Percentiles rank a stretch among this genome's conserved stretches.
These are phyloP conservation scores for Thecaphora thlaspeos DNA, from an alignment of 1,284 basidiomycete species.

Conservation along the genomic window DNA sequence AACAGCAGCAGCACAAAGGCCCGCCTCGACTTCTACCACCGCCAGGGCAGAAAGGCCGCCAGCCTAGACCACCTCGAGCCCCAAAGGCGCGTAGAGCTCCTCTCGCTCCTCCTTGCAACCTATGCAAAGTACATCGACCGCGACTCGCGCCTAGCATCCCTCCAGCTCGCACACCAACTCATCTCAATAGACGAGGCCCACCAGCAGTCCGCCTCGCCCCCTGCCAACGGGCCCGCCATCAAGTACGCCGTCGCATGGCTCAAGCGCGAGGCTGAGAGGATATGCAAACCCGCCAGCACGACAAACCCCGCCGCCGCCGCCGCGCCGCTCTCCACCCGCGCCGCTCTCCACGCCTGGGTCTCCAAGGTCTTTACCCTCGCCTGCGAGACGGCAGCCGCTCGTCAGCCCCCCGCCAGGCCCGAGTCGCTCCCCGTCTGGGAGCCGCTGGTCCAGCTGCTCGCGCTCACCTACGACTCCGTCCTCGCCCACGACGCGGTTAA, in stretches of 20 bases:
- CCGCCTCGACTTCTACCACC: constrained; percentile 31
- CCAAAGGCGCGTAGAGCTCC: constrained; percentile 70
- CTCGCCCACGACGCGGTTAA: constrained; percentile 6
- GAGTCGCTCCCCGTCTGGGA: constrained; percentile 17
- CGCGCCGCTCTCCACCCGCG: constrained; percentile 62
- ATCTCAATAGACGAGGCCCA: constrained; percentile 64
- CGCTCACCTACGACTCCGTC: constrained; percentile 36
- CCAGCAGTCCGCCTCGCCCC: constrained; percentile 50
- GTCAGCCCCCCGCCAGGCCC: background rate
- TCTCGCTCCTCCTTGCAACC: constrained; percentile 71
- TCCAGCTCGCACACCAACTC: constrained; percentile 67
- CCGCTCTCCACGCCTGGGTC: constrained; percentile 73
- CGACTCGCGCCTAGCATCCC: constrained; percentile 69
- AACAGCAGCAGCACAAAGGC: constrained; percentile 26
- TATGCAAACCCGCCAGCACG: constrained; percentile 28
- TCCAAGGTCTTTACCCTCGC: constrained; percentile 64
- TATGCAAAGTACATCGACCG: constrained; percentile 75
- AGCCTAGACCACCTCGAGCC: constrained; percentile 61
- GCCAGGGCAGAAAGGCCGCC: constrained; percentile 23
- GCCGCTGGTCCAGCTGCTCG: constrained; percentile 31
- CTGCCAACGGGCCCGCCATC: constrained; percentile 61
- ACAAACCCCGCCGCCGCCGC: constrained; percentile 11
- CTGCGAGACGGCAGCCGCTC: background rate
- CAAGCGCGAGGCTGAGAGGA: constrained; percentile 65
- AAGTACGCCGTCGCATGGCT: constrained; percentile 73